Evolutionary conservation across 2,329 filamentous ascomycete genomes (phyloP), one percentile per base, ranked within the genome.

Genomic region (Arthrobotrys iridis): DNA sequence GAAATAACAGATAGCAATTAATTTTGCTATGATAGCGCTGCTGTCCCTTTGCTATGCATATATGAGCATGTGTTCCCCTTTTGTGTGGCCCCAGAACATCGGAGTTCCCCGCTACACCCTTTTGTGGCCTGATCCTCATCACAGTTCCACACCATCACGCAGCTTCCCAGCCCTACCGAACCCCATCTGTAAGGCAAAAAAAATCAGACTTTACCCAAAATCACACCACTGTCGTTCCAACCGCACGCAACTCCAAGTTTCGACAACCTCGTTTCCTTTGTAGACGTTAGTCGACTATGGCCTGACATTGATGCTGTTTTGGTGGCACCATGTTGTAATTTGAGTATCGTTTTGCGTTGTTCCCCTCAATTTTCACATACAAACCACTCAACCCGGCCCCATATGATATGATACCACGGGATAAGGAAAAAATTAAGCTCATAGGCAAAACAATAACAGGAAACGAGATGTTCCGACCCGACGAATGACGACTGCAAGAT

Each of bases 161-260:
- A 55, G 20, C 43, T 58, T 28, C 13, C 41, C 48, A 43, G 28
- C 48, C 58, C 24, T 55, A 55, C 48, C n/a, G 26, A 59, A 20
- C 18, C 20, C 30, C 48, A 18, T 20, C 26, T n/a, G 35, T 20
- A 37, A 46, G 37, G 7, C 40, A 13, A 41, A 11, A 37, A 40
- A 50, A 43, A 35, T 18, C 33, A 30, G 10, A 28, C 24, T 46
- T 55, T 24, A 24, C 15, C 30, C 30, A 30, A 43, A 24, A 57
- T 74, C 70, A 74, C 62, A 74, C 70, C 70, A 74, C 55, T 55
- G 62, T 74, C 70, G 26, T 63, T 35, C 45, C 52, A 74, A 74
- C 55, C 37, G 30, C 70, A 74, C 70, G 70, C 62, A 60, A 74
- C 45, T 41, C 13, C 30, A 57, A 26, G 18, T 2, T 50, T 50